Evolutionary conservation across 192 early-diverging fungal genomes (phyloP).

Genomic region (Neocallimastix lanati): DNA sequence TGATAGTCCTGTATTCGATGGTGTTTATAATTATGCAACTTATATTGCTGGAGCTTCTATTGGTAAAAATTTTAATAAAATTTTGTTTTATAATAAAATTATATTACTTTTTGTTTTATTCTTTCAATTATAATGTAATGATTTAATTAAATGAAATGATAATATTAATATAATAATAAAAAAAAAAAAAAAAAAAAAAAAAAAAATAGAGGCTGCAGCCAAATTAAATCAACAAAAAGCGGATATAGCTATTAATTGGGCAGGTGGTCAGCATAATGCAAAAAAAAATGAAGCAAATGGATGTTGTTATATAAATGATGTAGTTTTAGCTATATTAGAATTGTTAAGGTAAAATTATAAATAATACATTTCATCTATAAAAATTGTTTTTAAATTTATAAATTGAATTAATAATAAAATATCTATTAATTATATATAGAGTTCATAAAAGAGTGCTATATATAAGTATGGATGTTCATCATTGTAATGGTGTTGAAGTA

Average conservation of each 20-base stretch:
- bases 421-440: conserved; percentile 4
- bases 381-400: background rate
- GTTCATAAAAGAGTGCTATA: conserved; percentile 35
- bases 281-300: conserved; percentile 91
- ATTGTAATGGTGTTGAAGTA: conserved; percentile 1
- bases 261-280: conserved; percentile 88
- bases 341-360: conserved; percentile 37
- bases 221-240: conserved; percentile 59
- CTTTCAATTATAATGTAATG: too few relatives aligned
- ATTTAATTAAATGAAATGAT: too few relatives aligned
- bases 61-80: background rate
- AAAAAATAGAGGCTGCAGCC: conserved; percentile 43
- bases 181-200: background rate
- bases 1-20: background rate
- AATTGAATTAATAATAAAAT: too few relatives aligned
- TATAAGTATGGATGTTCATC: conserved; percentile 5
- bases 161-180: too few relatives aligned
- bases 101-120: too few relatives aligned
- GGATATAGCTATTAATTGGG: conserved; percentile 92
- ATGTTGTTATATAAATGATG: conserved; percentile 98
- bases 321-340: conserved; percentile 84
- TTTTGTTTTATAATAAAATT: too few relatives aligned
- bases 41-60: conserved; percentile 81
- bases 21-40: conserved; percentile 8
- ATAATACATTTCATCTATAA: background rate